A percentile compares a stretch with the other conserved stretches of the same genome.
Conservation (phyloP, 805 yeast genomes). For the Candida silvicultrix region DNA sequence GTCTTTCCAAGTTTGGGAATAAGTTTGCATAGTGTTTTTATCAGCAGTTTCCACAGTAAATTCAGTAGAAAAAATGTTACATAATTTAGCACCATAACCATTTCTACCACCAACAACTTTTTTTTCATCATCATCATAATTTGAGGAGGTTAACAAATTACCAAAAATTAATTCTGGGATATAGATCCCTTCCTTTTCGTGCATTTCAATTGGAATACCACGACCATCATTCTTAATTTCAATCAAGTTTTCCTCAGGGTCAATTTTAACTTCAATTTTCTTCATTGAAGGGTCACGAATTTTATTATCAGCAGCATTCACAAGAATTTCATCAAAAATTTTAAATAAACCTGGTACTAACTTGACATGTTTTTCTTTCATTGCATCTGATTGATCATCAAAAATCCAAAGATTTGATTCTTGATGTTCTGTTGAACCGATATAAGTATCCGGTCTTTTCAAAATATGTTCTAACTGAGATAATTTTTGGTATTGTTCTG, state of each 20-base stretch:
- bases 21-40: conserved; percentile 49
- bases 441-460: conserved; percentile 96
- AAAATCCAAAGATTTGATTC: conserved; percentile 82
- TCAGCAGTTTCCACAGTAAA: conserved; percentile 90
- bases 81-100: conserved; percentile 95
- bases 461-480: conserved; percentile 94
- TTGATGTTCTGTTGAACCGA: conserved; percentile 87
- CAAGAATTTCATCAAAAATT: conserved; percentile 94
- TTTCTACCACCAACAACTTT: conserved; percentile 98
- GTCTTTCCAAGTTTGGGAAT: conserved; percentile 78
- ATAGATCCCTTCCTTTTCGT: conserved; percentile 83
- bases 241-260: conserved; percentile 66
- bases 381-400: conserved; percentile 55
- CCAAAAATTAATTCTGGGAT: conserved; percentile 97
- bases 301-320: conserved; percentile 98
- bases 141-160: conserved; percentile 87
- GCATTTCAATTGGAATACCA: conserved; percentile 94
- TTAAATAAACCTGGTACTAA: conserved; percentile 96
- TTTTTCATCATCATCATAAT: conserved; percentile 91
- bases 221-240: conserved; percentile 87
- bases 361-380: conserved; percentile 55
- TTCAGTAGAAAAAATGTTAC: conserved; percentile 90
- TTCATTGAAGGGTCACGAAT: conserved; percentile 92
- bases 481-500: conserved; percentile 85
- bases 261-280: conserved; percentile 74